These are phyloP conservation scores for Daldinia childiae DNA, from an alignment of 495 filamentous ascomycete genomes.

Conservation along the genomic window DNA sequence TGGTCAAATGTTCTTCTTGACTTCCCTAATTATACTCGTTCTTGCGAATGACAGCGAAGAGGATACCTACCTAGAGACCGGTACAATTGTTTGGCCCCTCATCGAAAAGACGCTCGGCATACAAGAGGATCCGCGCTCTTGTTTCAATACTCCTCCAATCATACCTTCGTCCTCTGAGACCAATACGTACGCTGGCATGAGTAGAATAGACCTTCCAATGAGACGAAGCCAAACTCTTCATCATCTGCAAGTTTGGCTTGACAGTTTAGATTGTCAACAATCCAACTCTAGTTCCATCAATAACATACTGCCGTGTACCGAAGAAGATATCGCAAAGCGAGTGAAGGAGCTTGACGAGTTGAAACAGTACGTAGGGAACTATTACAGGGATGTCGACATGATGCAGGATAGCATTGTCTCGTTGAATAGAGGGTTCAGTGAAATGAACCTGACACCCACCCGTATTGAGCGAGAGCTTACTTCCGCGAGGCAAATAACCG, in stretches of 20 bases:
- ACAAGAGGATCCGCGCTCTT: background rate
- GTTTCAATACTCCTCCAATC: background rate
- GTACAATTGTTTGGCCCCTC: slow-evolving; percentile 18
- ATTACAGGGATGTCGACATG: too few relatives aligned
- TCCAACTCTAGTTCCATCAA: slow-evolving; percentile 24
- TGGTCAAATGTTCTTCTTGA: slow-evolving; percentile 34
- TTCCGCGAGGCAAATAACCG: slow-evolving; percentile 4
- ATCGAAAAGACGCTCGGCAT: slow-evolving; percentile 47
- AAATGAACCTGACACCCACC: slow-evolving; percentile 4
- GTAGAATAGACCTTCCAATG: slow-evolving; percentile 1
- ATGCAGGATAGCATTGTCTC: too few relatives aligned
- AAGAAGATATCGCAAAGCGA: slow-evolving; percentile 42
- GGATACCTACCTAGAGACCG: background rate
- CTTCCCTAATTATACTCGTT: slow-evolving; percentile 3
- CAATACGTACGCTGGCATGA: slow-evolving; percentile 13
- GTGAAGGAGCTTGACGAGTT: background rate
- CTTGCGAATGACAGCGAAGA: slow-evolving; percentile 18
- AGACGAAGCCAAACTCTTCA: too few relatives aligned
- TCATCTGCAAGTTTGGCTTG: slow-evolving; percentile 31
- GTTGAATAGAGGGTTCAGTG: too few relatives aligned
- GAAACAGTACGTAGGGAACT: too few relatives aligned
- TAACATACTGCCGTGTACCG: slow-evolving; percentile 38
- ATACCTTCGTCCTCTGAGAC: background rate
- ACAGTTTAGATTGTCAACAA: slow-evolving; percentile 46
- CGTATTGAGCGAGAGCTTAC: slow-evolving; percentile 30